These are phyloP conservation scores for Suillus americanus DNA, from an alignment of 768 basidiomycete species.

Conservation along the genomic window DNA sequence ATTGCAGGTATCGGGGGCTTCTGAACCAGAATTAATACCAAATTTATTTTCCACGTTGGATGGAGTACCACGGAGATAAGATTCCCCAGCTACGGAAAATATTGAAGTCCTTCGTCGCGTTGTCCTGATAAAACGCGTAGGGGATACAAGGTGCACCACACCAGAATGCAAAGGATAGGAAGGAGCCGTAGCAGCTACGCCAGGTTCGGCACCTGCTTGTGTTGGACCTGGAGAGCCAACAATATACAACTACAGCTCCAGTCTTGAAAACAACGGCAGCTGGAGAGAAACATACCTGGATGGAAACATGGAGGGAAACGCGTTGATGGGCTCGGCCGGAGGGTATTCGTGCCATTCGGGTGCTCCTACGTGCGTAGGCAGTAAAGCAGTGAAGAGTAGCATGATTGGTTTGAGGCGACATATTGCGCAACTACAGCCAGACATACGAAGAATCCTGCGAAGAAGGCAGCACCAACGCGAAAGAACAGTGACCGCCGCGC, in stretches of 20 bases:
- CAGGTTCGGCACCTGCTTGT: conserved; percentile 19
- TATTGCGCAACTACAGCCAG: conserved; percentile 12
- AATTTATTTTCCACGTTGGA: conserved; percentile 57
- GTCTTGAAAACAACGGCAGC: background rate
- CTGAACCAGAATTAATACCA: conserved; percentile 68
- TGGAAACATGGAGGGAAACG: conserved; percentile 66
- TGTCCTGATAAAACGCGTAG: conserved; percentile 14
- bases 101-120: conserved; percentile 47
- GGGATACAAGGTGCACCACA: conserved; percentile 51
- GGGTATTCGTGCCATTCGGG: conserved; percentile 67
- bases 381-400: conserved; percentile 2
- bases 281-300: conserved; percentile 31
- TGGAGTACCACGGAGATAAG: conserved; percentile 77
- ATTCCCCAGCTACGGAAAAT: conserved; percentile 76
- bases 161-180: conserved; percentile 71
- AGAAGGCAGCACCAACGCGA: conserved; percentile 10
- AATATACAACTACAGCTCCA: conserved; percentile 15
- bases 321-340: conserved; percentile 67
- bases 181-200: conserved; percentile 60
- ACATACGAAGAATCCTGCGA: conserved; percentile 14
- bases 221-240: conserved; percentile 32
- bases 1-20: conserved; percentile 63
- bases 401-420: background rate
- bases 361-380: conserved; percentile 49
- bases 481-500: background rate